Evolutionary conservation across 768 basidiomycete species (phyloP), one percentile per base, ranked within the genome.

Genomic region (Termitomyces sp.): DNA sequence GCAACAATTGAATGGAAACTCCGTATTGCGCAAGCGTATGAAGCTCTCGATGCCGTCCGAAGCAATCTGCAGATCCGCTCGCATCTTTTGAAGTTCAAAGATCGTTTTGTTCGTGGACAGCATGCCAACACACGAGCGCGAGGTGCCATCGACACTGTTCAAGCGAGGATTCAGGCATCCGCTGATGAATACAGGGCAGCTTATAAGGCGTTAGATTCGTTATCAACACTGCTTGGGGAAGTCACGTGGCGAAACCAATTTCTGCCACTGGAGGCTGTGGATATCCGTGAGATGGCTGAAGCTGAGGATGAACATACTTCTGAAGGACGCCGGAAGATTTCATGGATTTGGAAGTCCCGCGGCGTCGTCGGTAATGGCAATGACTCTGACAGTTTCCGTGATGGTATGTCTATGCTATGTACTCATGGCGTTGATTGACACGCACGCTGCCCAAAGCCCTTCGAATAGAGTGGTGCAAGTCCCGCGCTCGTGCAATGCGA

Each of bases 381-480:
- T 31, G 31, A 44, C 7, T 33, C 33, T 10, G 42, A 44, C 20
- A n/a, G 22, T 38, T 39, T 53, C 15, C 32, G 15, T 35, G 47
- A 49, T 49, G 47, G 47, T 49, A 16, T 5, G 31, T 49, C 3
- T 35, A 13, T 11, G 2, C 15, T 5, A 35, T 11, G 7, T 11
- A 35, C 13, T 4, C 3, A 35, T 5, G 5, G 29, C 9, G 29
- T 2, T 35, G 3, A 35, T 15, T 35, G 33, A 35, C 13, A 45
- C 29, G 25, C 18, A 5, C 20, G 10, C 7, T 32, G 25, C 39
- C n/a, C n/a, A n/a, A n/a, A 64, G 65, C 56, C 0, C 50, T 69
- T 12, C 46, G 46, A 0, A 56, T 69, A 22, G 62, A 65, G 35
- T 68, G 65, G 64, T 63, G 64, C 46, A 66, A 61, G 31, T 57